Base-by-base conservation (phyloP, 495 filamentous ascomycete species). In the Chlorociboria aeruginascens region DNA sequence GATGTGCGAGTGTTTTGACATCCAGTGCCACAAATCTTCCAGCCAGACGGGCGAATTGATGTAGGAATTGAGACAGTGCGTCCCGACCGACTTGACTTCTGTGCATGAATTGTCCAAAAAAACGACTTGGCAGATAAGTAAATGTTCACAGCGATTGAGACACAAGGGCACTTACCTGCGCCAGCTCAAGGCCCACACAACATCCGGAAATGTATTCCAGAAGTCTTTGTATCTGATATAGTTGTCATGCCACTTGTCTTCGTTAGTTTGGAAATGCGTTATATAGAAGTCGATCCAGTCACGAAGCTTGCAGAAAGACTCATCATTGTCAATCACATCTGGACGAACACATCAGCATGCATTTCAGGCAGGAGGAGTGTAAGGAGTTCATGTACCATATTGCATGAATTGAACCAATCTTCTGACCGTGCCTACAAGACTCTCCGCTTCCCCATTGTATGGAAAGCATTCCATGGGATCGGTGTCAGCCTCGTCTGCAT, bases 261-360 rank as follows among this genome's bases (percentile, higher is more conserved):
- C 32, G 31, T 54, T 51, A 8, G 44, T 45, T 20, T 56, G 52
- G 16, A 62, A 56, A 40, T 56, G 67, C 25, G 12, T 32, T 33
- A 74, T 35, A 47, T 64, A 74, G 20, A 45, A 54, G 11, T 68
- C 61, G 10, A 76, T 61, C 71, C 72, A 77, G 1, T 58, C 51
- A 7, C 60, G 54, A 6, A 76, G 31, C 36, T 55, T 53, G 14
- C 56, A 57, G 40, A 70, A 54, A 7, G 65, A 63, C 11, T 63
- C 61, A 4, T 68, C 63, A 39, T 69, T 66, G 51, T 54, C 43
- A n/a, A 49, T 32, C n/a, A 47, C 49, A 45, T 72, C 62, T 71
- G 50, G 3, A 11, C 7, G 50, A 6, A 11, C 7, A 43, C 13
- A 14, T 58, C 30, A 58, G 43, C 36, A 29, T 32, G 8, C 1